Evolutionary conservation across 202 grass and related monocot genomes (phyloP).

Genomic region (Miscanthus sacchariflorus): DNA sequence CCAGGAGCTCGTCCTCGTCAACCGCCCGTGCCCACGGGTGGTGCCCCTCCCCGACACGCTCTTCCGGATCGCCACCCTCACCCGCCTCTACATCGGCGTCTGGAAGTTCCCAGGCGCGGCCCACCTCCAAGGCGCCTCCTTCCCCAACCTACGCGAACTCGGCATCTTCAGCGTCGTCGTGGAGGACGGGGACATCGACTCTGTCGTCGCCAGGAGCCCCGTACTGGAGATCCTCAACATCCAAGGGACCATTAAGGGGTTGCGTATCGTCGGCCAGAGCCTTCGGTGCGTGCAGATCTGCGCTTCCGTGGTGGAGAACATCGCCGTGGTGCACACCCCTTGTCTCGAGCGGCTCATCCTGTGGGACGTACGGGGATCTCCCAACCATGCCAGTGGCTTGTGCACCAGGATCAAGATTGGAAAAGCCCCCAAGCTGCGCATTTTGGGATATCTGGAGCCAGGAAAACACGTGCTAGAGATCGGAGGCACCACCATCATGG

Average conservation of each 20-base stretch:
- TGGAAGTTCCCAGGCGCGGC: constrained; percentile 44
- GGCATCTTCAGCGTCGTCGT: constrained; percentile 34
- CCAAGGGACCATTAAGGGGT: neutral
- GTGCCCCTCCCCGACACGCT: constrained; percentile 37
- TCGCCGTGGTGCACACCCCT: constrained; percentile 42
- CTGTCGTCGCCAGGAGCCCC: constrained; percentile 38
- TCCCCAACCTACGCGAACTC: constrained; percentile 50
- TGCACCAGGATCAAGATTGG: constrained; percentile 21
- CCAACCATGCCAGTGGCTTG: neutral
- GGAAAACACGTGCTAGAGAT: constrained; percentile 30
- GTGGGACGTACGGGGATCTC: neutral
- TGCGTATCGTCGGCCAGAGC: constrained; percentile 15
- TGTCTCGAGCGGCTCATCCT: constrained; percentile 45
- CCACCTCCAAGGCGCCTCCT: constrained; percentile 22
- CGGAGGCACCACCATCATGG: constrained; percentile 33
- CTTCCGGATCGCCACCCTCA: constrained; percentile 46
- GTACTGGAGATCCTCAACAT: constrained; percentile 53
- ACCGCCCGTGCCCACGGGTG: neutral
- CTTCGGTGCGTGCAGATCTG: constrained; percentile 44
- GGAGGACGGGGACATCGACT: constrained; percentile 38
- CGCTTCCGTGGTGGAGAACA: neutral
- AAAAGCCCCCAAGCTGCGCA: constrained; percentile 39
- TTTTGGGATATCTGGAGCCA: constrained; percentile 48
- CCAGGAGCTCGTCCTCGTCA: constrained; percentile 51
- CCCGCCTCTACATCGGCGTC: constrained; percentile 45